A percentile compares a stretch with the other conserved stretches of the same genome.
Conservation (phyloP, 2,329 filamentous ascomycete genomes). For the Chalara sp. region DNA sequence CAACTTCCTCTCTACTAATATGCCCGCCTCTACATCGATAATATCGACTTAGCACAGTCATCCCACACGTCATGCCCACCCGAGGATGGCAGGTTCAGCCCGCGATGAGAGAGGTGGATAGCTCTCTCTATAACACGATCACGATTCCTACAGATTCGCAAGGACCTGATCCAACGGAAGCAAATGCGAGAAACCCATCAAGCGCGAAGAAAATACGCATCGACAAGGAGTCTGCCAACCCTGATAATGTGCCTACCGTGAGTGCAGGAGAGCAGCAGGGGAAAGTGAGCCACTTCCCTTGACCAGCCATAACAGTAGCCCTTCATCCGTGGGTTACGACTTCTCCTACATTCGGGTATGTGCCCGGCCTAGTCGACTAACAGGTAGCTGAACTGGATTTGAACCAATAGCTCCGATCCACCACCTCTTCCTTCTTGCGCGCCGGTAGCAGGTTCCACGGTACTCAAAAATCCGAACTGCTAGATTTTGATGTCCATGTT, state of each 20-base stretch:
- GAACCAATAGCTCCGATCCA: slow-evolving; percentile 46
- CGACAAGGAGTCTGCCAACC: too few species aligned
- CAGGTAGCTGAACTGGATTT: slow-evolving; percentile 23
- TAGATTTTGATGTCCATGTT: slow-evolving; percentile 92
- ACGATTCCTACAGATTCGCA: too few species aligned
- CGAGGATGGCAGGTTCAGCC: too few species aligned
- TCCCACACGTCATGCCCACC: too few species aligned
- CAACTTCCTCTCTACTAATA: too few species aligned
- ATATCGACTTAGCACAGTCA: too few species aligned
- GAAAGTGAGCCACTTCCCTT: slow-evolving; percentile 26
- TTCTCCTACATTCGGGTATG: slow-evolving; percentile 49
- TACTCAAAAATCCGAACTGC: slow-evolving; percentile 86
- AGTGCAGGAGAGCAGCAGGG: slow-evolving; percentile 29
- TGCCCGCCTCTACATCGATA: too few species aligned
- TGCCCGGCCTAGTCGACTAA: slow-evolving; percentile 1
- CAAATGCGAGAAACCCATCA: too few species aligned
- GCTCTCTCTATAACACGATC: too few species aligned
- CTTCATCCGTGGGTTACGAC: slow-evolving; percentile 44
- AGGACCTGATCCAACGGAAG: too few species aligned
- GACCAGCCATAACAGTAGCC: slow-evolving; percentile 25
- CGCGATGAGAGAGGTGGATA: too few species aligned
- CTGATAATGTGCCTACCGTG: slow-evolving; percentile 11
- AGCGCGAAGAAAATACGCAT: too few species aligned
- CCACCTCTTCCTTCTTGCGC: slow-evolving; percentile 80
- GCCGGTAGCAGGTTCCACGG: slow-evolving; percentile 84